Evolutionary conservation across 1,284 basidiomycete genomes (phyloP).

Genomic region (Malassezia nana): DNA sequence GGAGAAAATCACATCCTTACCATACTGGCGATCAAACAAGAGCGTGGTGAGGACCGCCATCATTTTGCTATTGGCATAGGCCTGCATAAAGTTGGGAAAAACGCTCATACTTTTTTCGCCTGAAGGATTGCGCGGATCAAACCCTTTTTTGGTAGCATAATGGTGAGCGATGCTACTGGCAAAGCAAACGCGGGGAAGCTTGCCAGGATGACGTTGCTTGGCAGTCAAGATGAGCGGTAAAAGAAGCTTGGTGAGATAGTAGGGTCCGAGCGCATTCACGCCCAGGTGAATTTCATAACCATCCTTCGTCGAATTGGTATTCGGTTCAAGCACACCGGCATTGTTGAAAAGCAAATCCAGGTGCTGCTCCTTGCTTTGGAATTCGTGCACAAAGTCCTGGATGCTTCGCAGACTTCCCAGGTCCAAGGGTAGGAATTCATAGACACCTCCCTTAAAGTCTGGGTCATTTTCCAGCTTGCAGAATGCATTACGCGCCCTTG

Average conservation of each 20-base stretch:
- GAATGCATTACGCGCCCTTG: constrained; percentile 12
- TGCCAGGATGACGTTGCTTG: neutral
- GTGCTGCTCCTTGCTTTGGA: constrained; percentile 13
- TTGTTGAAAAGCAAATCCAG: constrained; percentile 30
- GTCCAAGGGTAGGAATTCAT: constrained; percentile 26
- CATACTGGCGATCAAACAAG: constrained; percentile 2
- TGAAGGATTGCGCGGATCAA: neutral
- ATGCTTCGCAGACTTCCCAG: constrained; percentile 23
- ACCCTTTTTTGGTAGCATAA: constrained; percentile 11
- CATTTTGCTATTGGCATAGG: constrained; percentile 28
- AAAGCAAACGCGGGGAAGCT: constrained; percentile 18
- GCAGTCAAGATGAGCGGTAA: constrained; percentile 19
- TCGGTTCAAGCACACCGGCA: constrained; percentile 21
- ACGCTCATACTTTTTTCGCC: neutral
- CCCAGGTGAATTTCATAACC: constrained; percentile 33
- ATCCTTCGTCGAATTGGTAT: constrained; percentile 14
- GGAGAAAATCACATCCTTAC: constrained; percentile 19
- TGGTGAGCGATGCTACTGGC: constrained; percentile 20
- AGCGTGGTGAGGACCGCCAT: constrained; percentile 4
- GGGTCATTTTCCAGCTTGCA: neutral
- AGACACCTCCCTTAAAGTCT: neutral
- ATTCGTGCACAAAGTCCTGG: constrained; percentile 19
- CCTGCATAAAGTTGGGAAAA: constrained; percentile 10
- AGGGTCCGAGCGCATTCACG: constrained; percentile 30
- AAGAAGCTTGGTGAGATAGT: constrained; percentile 22